phyloP scores from a whole-genome alignment of 352 stramenopile species.

The Pythium volutum region DNA sequence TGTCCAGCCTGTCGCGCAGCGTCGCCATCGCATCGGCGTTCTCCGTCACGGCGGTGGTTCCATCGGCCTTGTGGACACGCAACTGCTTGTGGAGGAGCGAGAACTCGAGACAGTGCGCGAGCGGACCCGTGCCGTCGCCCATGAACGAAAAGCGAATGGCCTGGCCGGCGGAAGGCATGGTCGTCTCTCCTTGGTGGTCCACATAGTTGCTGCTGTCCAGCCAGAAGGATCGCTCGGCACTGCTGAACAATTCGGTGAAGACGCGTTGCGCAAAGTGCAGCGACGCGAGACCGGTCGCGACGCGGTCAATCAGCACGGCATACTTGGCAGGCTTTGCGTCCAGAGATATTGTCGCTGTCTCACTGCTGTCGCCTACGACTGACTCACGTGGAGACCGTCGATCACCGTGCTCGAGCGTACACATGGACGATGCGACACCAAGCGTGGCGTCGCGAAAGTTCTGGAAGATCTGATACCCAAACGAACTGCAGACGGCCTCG shows the following conservation, averaged over 20 bases:
- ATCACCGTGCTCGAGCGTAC: slow-evolving; percentile 46
- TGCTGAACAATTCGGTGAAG: slow-evolving; percentile 52
- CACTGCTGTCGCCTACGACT: neutral
- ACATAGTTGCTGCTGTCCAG: slow-evolving; percentile 76
- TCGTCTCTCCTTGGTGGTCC: neutral
- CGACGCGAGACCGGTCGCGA: slow-evolving; percentile 36
- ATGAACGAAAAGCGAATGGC: slow-evolving; percentile 68
- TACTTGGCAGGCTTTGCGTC: slow-evolving; percentile 20
- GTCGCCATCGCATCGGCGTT: slow-evolving; percentile 28
- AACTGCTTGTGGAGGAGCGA: slow-evolving; percentile 50
- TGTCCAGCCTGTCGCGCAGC: slow-evolving; percentile 37
- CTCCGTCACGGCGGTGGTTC: slow-evolving; percentile 13
- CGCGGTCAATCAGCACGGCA: slow-evolving; percentile 40
- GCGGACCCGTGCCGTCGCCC: slow-evolving; percentile 57
- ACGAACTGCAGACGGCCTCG: slow-evolving; percentile 91
- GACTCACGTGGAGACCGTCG: slow-evolving; percentile 11
- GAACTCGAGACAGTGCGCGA: slow-evolving; percentile 66
- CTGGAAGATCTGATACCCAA: slow-evolving; percentile 83
- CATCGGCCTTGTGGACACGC: slow-evolving; percentile 30
- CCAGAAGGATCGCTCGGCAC: slow-evolving; percentile 62
- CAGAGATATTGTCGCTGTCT: neutral
- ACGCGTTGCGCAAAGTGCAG: slow-evolving; percentile 59
- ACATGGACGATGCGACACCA: slow-evolving; percentile 33
- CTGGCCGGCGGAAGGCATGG: slow-evolving; percentile 8
- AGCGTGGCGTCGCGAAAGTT: slow-evolving; percentile 87